A percentile compares a stretch with the other conserved stretches of the same genome.
Evolutionary conservation across 306 rosid genomes (phyloP).

Genomic region (Calophaca sinica): DNA sequence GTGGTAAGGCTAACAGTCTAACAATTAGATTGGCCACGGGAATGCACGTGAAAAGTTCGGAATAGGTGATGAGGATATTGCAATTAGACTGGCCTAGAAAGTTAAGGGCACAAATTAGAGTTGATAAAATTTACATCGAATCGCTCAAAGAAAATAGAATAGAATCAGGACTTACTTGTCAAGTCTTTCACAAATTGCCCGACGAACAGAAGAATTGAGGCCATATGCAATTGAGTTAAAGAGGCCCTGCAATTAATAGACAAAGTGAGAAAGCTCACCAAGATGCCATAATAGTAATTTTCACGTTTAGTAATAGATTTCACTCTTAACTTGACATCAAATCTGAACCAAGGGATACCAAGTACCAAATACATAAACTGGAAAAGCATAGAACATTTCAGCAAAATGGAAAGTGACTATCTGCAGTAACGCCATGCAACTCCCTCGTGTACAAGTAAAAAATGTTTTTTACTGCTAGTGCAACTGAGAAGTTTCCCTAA

Average conservation of each 20-base stretch:
- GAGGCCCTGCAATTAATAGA: conserved; percentile 73
- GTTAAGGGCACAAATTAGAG: conserved; percentile 15
- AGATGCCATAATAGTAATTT: conserved; percentile 30
- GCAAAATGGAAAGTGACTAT: conserved; percentile 35
- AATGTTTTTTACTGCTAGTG: background rate
- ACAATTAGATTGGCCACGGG: conserved; percentile 17
- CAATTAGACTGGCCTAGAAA: conserved; percentile 26
- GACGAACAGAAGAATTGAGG: conserved; percentile 95
- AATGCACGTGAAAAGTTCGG: conserved; percentile 30
- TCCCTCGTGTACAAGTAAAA: conserved; percentile 4
- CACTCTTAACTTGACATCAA: conserved; percentile 34
- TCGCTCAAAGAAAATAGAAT: background rate
- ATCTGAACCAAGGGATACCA: conserved; percentile 29
- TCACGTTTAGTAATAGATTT: conserved; percentile 26
- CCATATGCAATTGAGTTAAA: conserved; percentile 99
- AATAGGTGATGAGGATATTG: conserved; percentile 37
- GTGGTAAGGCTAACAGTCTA: conserved; percentile 1
- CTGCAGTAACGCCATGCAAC: conserved; percentile 12
- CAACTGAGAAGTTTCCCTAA: conserved; percentile 11
- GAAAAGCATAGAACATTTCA: conserved; percentile 34
- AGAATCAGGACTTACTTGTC: conserved; percentile 68
- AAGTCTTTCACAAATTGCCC: conserved; percentile 83
- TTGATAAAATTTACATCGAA: background rate
- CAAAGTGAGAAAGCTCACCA: conserved; percentile 21
- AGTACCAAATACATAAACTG: conserved; percentile 37